These are phyloP conservation scores for Tylopilus sp. DNA, from an alignment of 768 basidiomycete genomes.

Conservation along the genomic window DNA sequence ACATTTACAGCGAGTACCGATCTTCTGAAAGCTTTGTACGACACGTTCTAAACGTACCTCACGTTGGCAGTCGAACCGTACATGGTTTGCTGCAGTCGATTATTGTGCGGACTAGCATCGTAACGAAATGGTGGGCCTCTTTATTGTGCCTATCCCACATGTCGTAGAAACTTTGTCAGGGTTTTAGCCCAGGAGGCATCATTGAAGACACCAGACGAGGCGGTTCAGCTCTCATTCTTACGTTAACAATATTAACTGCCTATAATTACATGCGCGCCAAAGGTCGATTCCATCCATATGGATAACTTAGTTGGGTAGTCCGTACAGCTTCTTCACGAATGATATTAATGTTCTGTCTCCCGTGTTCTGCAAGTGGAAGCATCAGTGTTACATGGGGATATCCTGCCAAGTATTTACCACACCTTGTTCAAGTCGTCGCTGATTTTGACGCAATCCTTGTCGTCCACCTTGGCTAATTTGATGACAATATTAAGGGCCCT, in stretches of 20 bases:
- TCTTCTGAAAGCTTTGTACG: too few relatives aligned
- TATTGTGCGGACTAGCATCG: too few relatives aligned
- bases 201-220: conserved; percentile 50
- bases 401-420: background rate
- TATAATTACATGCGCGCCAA: background rate
- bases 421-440: conserved; percentile 91
- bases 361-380: conserved; percentile 51
- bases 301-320: background rate
- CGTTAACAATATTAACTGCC: background rate
- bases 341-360: conserved; percentile 59
- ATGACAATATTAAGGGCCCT: conserved; percentile 93
- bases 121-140: too few relatives aligned
- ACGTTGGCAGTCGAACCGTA: too few relatives aligned
- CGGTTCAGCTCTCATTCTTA: conserved; percentile 30
- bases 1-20: too few relatives aligned
- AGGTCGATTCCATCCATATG: background rate
- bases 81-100: too few relatives aligned
- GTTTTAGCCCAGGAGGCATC: conserved; percentile 38
- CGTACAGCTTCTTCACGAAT: conserved; percentile 44
- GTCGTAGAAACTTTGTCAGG: conserved; percentile 22
- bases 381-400: background rate
- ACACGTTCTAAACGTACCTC: too few relatives aligned
- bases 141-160: too few relatives aligned
- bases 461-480: conserved; percentile 76
- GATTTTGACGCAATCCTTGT: conserved; percentile 82